Base-by-base conservation (phyloP, 2,329 filamentous ascomycete species). In the Ploettnerulaceae sp. region DNA sequence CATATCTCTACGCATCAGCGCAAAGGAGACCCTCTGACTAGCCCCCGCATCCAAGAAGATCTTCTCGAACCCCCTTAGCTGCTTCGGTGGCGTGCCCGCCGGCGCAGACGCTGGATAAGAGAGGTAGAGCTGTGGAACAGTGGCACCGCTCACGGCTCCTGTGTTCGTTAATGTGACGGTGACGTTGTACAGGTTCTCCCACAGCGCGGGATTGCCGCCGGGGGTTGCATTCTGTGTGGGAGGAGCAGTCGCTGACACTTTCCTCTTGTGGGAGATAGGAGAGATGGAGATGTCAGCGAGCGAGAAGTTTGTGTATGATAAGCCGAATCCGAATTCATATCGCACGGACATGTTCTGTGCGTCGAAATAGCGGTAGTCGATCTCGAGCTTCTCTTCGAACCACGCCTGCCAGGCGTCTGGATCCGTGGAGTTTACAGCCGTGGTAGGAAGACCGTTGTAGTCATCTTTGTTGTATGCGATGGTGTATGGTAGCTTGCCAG, bases 291-390 rank as follows among this genome's bases (percentile, higher is more conserved):
- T 67, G 62, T 84, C 71, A 18, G 82, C 77, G 68, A 87, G 86
- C 41, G 76, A 63, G 61, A 93, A 90, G 2, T 74, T 86, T 0
- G 86, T 87, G 73, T 91, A 93, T 2, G 79, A 84, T 11, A 93
- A 26, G 5, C 76, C 76, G 53, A 76, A 67, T 1, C 66, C 67
- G 24, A 69, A 68, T 26, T 64, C 62, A 24, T 60, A 68, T 7
- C 42, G 3, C 55, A 59, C 0, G 65, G 64, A 1, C 52, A 68
- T 65, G 3, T 57, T 59, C 0, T 61, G 42, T 5, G 47, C 39
- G 54, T 76, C 71, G 49, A 76, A 77, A 38, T 71, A 65, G 15
- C 69, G 67, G 57, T 77, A 77, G 52, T 77, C 74, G 45, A 75
- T 75, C 17, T 71, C 60, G 1, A 72, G 60, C 0, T 72, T 68